A percentile compares a stretch with the other conserved stretches of the same genome.
Evolutionary conservation across 106 monocot genomes (phyloP).

Genomic region (Apostasia shenzhenica): DNA sequence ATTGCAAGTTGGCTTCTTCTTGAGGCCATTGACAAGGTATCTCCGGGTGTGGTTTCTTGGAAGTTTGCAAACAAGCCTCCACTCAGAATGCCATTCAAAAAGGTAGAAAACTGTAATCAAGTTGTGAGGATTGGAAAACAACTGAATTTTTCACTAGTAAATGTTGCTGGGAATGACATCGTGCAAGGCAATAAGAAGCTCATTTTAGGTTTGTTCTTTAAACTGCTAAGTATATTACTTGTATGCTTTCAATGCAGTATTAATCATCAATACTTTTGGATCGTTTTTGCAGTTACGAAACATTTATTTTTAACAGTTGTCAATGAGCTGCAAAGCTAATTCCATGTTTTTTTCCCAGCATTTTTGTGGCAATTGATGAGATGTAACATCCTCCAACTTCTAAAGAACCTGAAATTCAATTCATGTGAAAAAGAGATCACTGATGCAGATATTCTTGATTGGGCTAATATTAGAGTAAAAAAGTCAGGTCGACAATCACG

Average conservation of each 20-base stretch:
- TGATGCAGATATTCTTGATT: conserved; percentile 54
- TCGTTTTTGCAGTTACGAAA: too few species aligned
- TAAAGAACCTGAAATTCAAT: conserved; percentile 47
- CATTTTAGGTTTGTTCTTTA: conserved; percentile 51
- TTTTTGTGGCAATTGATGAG: conserved; percentile 71
- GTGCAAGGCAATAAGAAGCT: conserved; percentile 93
- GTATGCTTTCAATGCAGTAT: not conserved
- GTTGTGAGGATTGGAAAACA: conserved; percentile 80
- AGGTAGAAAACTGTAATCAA: conserved; percentile 94
- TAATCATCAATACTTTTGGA: too few species aligned
- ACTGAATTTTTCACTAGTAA: conserved; percentile 85
- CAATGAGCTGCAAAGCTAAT: not conserved
- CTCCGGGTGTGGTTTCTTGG: conserved; percentile 77
- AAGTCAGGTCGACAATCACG: conserved; percentile 35
- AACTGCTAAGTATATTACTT: not conserved
- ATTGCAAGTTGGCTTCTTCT: conserved; percentile 70
- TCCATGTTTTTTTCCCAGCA: conserved; percentile 23
- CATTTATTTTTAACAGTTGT: not conserved
- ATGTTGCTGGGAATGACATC: conserved; percentile 91
- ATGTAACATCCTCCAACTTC: conserved; percentile 59
- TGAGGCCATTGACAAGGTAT: conserved; percentile 71
- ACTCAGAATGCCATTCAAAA: conserved; percentile 88
- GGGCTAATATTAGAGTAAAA: conserved; percentile 59
- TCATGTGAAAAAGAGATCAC: conserved; percentile 51
- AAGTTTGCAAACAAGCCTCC: conserved; percentile 76